Base-by-base conservation (phyloP, 208 protist species). In the Acanthamoeba lenticulata region DNA sequence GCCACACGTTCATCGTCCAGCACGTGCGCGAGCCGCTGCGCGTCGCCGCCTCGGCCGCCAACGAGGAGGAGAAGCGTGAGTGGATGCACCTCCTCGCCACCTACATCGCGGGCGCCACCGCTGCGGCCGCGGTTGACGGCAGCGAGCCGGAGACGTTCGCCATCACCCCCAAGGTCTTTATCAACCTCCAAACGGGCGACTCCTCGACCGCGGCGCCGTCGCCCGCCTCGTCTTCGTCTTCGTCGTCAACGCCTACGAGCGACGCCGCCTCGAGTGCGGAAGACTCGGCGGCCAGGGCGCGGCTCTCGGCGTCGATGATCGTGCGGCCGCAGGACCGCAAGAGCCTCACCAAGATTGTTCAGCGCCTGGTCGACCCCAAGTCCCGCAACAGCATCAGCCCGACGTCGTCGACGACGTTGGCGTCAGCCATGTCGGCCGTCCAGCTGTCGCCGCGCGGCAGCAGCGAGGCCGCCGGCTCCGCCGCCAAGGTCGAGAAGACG, bases 41-140 rank as follows among this genome's bases (percentile, higher is more conserved):
- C 44, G 60, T 89, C 38, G 81, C 60, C 32, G 81, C 38, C 1
- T 65, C 36, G 29, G 81, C 81, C 17, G 52, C 44, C 6, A 55
- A 60, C 34, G 81, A 89, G 2, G 29, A 62, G 7, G 52, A 55
- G 81, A 89, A 89, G 52, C n/a, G 38, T 19, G 81, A 89, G 7
- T 89, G 81, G 81, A 89, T 89, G 81, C 47, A 89, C 81, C 27
- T 65, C 32, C 44, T 89, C 81, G 4, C 81, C 52, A 34, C 32
- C 21, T 17, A 42, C 81, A 62, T 89, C 34, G 45, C 40, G 17
- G 29, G 36, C 69, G 69, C 65, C 13, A 36, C 60, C 11, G 52
- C 15, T 36, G 65, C 69, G 69, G 32, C 38, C 36, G 32, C 24
- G 15, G 13, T n/a, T 29, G 3, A 45, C 9, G 69, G 52, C 15